Evolutionary conservation across 805 yeast species (phyloP).

Genomic region (Blastobotrys terrestris): DNA sequence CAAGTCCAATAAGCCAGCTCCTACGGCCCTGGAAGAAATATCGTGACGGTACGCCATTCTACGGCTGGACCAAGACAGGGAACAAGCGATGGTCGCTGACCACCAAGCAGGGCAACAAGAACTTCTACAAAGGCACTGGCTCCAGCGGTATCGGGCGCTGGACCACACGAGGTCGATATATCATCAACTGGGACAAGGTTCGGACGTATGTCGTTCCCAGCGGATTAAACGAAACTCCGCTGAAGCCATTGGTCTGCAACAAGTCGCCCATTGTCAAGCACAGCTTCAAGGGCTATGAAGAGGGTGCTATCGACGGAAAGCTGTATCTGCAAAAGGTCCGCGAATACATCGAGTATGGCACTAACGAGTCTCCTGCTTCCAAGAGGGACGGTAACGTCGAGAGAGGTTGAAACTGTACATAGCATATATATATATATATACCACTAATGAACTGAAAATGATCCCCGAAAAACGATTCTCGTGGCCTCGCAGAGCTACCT

Average conservation of each 20-base stretch:
- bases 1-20: conserved; percentile 38
- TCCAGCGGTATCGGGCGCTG: conserved; percentile 87
- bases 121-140: conserved; percentile 92
- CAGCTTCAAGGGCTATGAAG: conserved; percentile 58
- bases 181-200: conserved; percentile 77
- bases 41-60: conserved; percentile 77
- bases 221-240: conserved; percentile 28
- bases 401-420: conserved; percentile 15
- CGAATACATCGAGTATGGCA: conserved; percentile 73
- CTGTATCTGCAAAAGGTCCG: conserved; percentile 65
- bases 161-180: conserved; percentile 67
- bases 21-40: conserved; percentile 87
- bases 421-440: not conserved
- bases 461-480: too few relatives aligned
- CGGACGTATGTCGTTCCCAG: conserved; percentile 85
- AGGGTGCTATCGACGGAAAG: conserved; percentile 69
- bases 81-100: conserved; percentile 75
- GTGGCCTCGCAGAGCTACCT: not conserved
- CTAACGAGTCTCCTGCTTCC: conserved; percentile 27
- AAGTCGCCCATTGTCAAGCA: conserved; percentile 66
- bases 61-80: conserved; percentile 73
- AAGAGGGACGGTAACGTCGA: conserved; percentile 22
- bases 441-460: too few relatives aligned
- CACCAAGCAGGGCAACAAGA: conserved; percentile 91
- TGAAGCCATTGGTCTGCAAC: conserved; percentile 75